Evolutionary conservation across 306 rosid species (phyloP).

Genomic region (Ziziphus jujuba): DNA sequence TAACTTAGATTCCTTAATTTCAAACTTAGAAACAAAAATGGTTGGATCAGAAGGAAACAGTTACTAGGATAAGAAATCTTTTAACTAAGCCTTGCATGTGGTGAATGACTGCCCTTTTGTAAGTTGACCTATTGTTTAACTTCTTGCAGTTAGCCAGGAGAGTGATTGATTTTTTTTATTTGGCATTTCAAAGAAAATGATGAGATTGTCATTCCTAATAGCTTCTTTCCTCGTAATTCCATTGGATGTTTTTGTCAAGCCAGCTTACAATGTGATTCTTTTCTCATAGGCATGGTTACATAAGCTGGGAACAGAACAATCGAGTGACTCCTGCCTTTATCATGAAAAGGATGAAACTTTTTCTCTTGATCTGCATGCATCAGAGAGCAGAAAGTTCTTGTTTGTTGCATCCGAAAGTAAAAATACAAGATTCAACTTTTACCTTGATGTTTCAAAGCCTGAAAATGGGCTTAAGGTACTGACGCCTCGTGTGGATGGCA

Average conservation of each 20-base stretch:
- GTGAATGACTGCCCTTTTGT: too few species aligned
- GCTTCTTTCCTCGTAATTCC: neutral
- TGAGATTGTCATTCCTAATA: too few species aligned
- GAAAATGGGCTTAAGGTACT: slow-evolving; percentile 69
- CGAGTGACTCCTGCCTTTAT: slow-evolving; percentile 73
- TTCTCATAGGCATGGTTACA: slow-evolving; percentile 82
- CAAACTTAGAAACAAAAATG: too few species aligned
- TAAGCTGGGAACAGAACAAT: slow-evolving; percentile 70
- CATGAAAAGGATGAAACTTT: slow-evolving; percentile 76
- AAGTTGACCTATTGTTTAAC: neutral
- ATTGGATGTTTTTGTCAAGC: neutral
- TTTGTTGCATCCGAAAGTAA: slow-evolving; percentile 86
- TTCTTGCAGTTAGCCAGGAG: neutral
- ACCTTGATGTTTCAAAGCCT: slow-evolving; percentile 75
- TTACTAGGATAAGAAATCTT: neutral
- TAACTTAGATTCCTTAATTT: too few species aligned
- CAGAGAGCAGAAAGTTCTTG: slow-evolving; percentile 83
- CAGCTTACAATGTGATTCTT: slow-evolving; percentile 9
- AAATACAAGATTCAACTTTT: slow-evolving; percentile 82
- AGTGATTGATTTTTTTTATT: too few species aligned
- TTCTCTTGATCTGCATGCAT: slow-evolving; percentile 69
- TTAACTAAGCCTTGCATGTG: neutral
- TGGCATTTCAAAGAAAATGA: neutral
- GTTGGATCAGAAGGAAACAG: too few species aligned
- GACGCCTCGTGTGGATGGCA: slow-evolving; percentile 76